Percentiles rank a stretch among this genome's conserved stretches.
Evolutionary conservation across 352 stramenopile genomes (phyloP).

Genomic region (Phytophthora aleatoria): DNA sequence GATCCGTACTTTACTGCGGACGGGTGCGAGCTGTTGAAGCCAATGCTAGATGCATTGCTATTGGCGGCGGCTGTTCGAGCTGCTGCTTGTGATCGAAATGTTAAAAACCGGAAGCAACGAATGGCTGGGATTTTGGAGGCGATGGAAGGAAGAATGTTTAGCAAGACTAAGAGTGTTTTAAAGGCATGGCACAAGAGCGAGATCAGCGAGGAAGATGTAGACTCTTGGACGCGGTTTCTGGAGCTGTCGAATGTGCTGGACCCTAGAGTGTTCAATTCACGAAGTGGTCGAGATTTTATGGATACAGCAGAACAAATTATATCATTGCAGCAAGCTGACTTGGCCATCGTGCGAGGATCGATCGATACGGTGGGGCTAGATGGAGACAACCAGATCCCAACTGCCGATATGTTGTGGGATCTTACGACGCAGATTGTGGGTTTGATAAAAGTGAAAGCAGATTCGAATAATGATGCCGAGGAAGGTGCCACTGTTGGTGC

Average conservation of each 20-base stretch:
- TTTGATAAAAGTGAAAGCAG: constrained; percentile 1
- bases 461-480: background rate
- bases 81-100: constrained; percentile 19
- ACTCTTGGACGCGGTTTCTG: constrained; percentile 30
- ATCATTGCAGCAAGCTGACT: constrained; percentile 21
- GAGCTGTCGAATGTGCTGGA: constrained; percentile 26
- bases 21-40: constrained; percentile 3
- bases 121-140: constrained; percentile 11
- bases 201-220: background rate
- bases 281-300: constrained; percentile 26
- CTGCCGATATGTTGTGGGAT: constrained; percentile 15
- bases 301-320: constrained; percentile 22
- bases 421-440: constrained; percentile 16
- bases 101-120: constrained; percentile 7
- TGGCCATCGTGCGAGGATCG: constrained; percentile 2
- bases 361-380: background rate
- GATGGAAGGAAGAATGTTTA: constrained; percentile 6
- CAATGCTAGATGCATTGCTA: constrained; percentile 20
- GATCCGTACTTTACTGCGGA: constrained; percentile 14
- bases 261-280: constrained; percentile 25
- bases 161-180: constrained; percentile 9
- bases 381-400: background rate
- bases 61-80: constrained; percentile 15
- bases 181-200: constrained; percentile 5
- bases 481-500: background rate